A percentile compares a stretch with the other conserved stretches of the same genome.
phyloP scores from a whole-genome alignment of 2,329 filamentous ascomycete genomes.

The Aspergillus awamori region DNA sequence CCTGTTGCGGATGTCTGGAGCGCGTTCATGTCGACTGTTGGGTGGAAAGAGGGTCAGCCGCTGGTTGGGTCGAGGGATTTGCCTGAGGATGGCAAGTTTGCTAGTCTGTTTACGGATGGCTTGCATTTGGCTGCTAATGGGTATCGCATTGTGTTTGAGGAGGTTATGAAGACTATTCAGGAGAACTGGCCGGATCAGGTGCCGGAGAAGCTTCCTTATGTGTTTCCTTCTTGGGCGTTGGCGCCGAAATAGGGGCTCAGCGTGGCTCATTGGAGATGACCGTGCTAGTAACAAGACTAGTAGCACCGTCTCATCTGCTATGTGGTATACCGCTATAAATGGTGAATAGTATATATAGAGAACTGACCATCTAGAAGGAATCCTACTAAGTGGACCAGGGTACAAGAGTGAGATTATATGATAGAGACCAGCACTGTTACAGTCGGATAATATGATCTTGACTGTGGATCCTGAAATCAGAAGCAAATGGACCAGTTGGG shows the following conservation, averaged over 20 bases:
- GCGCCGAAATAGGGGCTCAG: conserved; percentile 38
- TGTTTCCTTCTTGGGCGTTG: conserved; percentile 58
- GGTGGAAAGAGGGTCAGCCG: conserved; percentile 55
- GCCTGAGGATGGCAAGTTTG: conserved; percentile 59
- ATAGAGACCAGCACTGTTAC: not conserved
- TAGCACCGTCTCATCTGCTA: too few relatives aligned
- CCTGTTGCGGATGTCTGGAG: conserved; percentile 79
- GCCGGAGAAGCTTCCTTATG: conserved; percentile 55
- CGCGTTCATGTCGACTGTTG: conserved; percentile 69
- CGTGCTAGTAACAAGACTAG: too few relatives aligned
- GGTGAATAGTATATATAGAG: not conserved
- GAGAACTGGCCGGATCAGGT: conserved; percentile 58
- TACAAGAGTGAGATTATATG: not conserved
- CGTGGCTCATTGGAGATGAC: too few relatives aligned
- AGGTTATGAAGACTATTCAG: conserved; percentile 56
- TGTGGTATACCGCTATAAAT: not conserved
- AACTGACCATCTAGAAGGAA: not conserved
- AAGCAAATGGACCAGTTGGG: too few relatives aligned
- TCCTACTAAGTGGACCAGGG: not conserved
- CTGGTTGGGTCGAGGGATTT: conserved; percentile 61
- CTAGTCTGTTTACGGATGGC: conserved; percentile 58
- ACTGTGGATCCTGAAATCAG: too few relatives aligned
- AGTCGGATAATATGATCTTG: not conserved
- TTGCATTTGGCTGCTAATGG: conserved; percentile 61
- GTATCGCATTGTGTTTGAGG: conserved; percentile 59